Percentiles rank a stretch among this genome's conserved stretches.
phyloP scores from a whole-genome alignment of 148 eudicot species.

The Cornus kousa region DNA sequence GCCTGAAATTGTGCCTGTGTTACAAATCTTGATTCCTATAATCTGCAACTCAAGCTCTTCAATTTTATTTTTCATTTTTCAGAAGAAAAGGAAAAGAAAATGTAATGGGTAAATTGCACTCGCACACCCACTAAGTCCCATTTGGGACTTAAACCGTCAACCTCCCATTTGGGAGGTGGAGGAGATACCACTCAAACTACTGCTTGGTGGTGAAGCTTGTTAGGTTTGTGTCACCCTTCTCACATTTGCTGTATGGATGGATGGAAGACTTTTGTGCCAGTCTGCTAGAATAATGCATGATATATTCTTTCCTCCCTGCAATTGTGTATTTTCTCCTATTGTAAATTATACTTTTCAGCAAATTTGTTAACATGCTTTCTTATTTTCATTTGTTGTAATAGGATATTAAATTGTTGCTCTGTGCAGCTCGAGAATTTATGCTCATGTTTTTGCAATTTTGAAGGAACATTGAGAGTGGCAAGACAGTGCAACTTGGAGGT shows the following conservation, averaged over 20 bases:
- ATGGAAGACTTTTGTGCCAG: background rate
- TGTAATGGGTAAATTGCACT: too few species aligned
- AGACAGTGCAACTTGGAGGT: conserved; percentile 2
- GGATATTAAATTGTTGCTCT: conserved; percentile 1
- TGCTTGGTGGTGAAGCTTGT: background rate
- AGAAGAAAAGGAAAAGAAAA: too few species aligned
- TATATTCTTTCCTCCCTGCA: background rate
- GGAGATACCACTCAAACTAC: too few species aligned
- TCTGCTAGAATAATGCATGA: background rate
- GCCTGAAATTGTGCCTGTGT: too few species aligned
- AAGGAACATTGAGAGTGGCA: background rate
- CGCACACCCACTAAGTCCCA: too few species aligned
- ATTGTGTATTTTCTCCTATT: background rate
- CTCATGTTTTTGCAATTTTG: conserved; percentile 1
- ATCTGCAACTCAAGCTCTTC: background rate
- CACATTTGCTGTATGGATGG: background rate
- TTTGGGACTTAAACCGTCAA: too few species aligned
- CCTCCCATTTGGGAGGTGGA: too few species aligned
- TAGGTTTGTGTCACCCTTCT: background rate
- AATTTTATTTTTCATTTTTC: too few species aligned
- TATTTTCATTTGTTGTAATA: background rate
- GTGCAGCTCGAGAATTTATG: background rate
- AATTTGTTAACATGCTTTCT: background rate
- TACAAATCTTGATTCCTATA: background rate
- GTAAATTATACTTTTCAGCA: background rate